Evolutionary conservation across 73 alveolate species (phyloP).

Genomic region (Symbiodinium natans): DNA sequence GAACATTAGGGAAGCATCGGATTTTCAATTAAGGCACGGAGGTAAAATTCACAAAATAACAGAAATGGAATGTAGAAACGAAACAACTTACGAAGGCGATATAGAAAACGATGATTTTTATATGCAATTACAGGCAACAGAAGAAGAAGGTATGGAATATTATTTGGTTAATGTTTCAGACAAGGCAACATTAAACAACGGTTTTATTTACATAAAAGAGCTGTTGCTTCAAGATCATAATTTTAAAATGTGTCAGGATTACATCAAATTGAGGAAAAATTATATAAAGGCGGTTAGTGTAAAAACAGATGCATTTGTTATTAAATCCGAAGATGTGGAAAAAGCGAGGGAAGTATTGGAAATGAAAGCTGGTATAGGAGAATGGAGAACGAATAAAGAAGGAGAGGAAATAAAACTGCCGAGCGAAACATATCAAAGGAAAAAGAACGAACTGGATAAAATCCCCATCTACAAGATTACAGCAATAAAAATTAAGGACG

Average conservation of each 20-base stretch:
- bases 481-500: neutral
- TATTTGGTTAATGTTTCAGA: conserved; percentile 1
- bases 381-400: neutral
- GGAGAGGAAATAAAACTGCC: neutral
- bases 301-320: conserved; percentile 11
- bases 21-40: neutral
- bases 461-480: neutral
- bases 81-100: neutral
- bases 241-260: neutral
- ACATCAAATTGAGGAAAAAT: neutral
- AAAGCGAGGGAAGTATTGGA: neutral
- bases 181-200: neutral
- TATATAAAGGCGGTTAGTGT: neutral
- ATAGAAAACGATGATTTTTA: neutral
- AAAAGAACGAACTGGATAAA: neutral
- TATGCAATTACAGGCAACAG: too few relatives aligned
- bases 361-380: neutral
- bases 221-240: neutral
- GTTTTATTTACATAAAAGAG: neutral
- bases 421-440: neutral
- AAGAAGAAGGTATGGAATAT: neutral
- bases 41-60: conserved; percentile 14
- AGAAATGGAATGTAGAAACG: too few relatives aligned
- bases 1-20: neutral
- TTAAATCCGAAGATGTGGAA: neutral